Base-by-base conservation (phyloP, 2,329 filamentous ascomycete species). In the Cryphonectria radicalis region DNA sequence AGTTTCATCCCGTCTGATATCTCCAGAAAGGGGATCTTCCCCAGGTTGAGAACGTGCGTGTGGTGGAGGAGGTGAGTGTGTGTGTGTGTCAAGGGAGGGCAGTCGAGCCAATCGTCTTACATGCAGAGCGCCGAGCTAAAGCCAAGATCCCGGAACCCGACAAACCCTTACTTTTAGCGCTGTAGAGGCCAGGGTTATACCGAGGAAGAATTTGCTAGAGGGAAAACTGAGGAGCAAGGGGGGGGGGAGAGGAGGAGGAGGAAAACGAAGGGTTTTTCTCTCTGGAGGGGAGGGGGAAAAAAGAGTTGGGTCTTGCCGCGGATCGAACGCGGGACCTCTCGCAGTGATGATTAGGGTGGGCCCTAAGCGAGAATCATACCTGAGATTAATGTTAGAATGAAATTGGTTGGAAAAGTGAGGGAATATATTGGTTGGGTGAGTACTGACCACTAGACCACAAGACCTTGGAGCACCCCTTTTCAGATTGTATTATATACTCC, bases 311-410 rank as follows among this genome's bases (percentile, higher is more conserved):
- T 81, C 80, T 81, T 80, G 80, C 81, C 81, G 81, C 80, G 81
- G 80, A 82, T 83, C 81, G 81, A 83, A 82, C 81, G 80, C 81
- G 81, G 81, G 81, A 82, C 81, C 81, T 82, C 81, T 82, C 81
- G 81, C 81, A 83, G 77, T 75, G 75, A 67, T 46, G 50, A 66
- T 25, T 43, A 79, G 80, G 80, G 79, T 82, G 74, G 69, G 79
- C 88, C 88, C 88, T 90, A 90, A 90, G 88, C 88, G 87, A 89
- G 88, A 90, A 90, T 90, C 87, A 90, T 90, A 90, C 88, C 88
- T 50, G 17, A 8, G 43, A 50, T 8, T 2, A 19, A 50, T 50
- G 43, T 50, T 50, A 50, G 43, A 50, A 22, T 22, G 43, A 22
- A 22, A 17, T 50, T 19, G 43, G n/a, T 1, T 50, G 17, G 19